phyloP scores from a whole-genome alignment of 768 basidiomycete genomes.

The Lanmaoa pseudosensibilis region DNA sequence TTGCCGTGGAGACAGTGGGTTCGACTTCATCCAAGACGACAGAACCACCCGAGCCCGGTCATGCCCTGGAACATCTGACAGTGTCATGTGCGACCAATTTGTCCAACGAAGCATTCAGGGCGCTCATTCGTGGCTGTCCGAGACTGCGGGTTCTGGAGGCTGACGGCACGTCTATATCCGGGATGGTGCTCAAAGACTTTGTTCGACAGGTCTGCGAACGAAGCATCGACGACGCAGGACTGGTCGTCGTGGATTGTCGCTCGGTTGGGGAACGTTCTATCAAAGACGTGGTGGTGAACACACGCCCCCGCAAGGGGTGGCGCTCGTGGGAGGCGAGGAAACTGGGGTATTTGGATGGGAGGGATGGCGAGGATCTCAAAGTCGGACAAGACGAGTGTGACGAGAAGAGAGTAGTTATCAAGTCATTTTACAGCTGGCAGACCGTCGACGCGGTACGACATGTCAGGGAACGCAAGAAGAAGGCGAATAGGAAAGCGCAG shows the following conservation, averaged over 20 bases:
- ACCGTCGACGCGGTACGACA: conserved; percentile 74
- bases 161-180: conserved; percentile 75
- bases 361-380: conserved; percentile 65
- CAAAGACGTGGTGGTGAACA: conserved; percentile 57
- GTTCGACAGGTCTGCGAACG: conserved; percentile 54
- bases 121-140: conserved; percentile 63
- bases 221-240: conserved; percentile 46
- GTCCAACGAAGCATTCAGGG: conserved; percentile 60
- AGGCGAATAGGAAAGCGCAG: conserved; percentile 45
- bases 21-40: conserved; percentile 10
- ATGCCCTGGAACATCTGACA: conserved; percentile 68
- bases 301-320: conserved; percentile 73
- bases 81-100: conserved; percentile 68
- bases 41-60: conserved; percentile 50
- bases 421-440: conserved; percentile 87
- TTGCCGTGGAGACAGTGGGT: conserved; percentile 2
- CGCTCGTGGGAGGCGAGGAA: conserved; percentile 70
- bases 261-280: conserved; percentile 59
- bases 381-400: conserved; percentile 84
- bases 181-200: conserved; percentile 63
- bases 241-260: conserved; percentile 78
- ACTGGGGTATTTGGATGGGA: conserved; percentile 67
- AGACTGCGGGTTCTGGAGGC: conserved; percentile 68
- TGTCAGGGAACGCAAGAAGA: conserved; percentile 62
- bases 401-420: conserved; percentile 65